Evolutionary conservation across 2,329 filamentous ascomycete genomes (phyloP), one percentile per base, ranked within the genome.

Genomic region (Exophiala aquamarina): DNA sequence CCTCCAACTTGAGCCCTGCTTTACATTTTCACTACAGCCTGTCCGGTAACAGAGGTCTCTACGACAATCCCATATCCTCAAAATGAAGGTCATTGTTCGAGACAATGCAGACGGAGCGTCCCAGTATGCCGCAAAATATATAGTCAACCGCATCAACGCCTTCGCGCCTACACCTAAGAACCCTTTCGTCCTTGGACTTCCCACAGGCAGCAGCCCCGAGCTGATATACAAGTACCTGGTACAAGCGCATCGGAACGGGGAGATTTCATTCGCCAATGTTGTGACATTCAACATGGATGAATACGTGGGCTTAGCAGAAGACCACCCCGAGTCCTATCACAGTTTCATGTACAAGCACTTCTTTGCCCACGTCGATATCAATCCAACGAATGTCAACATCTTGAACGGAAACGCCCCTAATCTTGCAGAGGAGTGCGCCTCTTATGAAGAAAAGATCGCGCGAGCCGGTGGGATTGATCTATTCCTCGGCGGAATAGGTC

Each of bases 261-360:
- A 88, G 63, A 83, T 94, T 61, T 92, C 88, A 1, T 94, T 94
- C 66, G 83, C 85, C 63, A 81, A 94, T 84, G 87, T 94, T 61
- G 80, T 93, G 63, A 94, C 89, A 19, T 94, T 94, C 76, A 93
- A 93, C 70, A 93, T 93, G 89, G 89, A 94, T 70, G 89, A 94
- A 71, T 94, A 94, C 62, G 87, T 93, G 57, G 87, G 86, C 47
- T 79, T 94, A 54, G 84, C 88, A 26, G 82, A 87, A 61, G 87
- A 91, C 60, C 87, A 94, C 65, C 83, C 87, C 10, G 84, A 93
- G 66, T 89, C 84, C 61, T 94, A 94, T 70, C 89, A 94, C 72
- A 87, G 84, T 56, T 94, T 93, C 74, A 93, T 94, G 89, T 94
- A 90, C 79, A 88, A 87, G 70, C 79, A 93, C 71, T 89, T 94